These are phyloP conservation scores for Naganishia vaughanmartiniae DNA, from an alignment of 768 basidiomycete species.

Conservation along the genomic window DNA sequence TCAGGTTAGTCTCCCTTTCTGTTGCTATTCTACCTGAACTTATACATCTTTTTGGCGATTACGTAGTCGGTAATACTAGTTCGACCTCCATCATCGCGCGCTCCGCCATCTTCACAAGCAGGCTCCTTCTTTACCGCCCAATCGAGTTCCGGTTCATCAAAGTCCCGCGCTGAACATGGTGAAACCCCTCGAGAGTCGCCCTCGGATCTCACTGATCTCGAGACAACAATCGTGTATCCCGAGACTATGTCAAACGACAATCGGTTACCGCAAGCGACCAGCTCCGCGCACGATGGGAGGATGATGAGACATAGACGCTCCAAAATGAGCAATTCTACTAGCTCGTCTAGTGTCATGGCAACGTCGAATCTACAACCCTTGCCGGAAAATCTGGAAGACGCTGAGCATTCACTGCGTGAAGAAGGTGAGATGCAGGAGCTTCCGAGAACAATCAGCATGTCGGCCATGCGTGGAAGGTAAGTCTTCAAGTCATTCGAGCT, in stretches of 20 bases:
- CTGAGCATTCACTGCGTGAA: neutral
- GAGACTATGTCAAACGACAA: neutral
- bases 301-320: neutral
- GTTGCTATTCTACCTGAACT: neutral
- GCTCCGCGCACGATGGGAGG: neutral
- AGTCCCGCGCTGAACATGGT: neutral
- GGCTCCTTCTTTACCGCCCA: constrained; percentile 7
- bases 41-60: too few species aligned
- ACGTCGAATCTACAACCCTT: neutral
- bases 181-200: constrained; percentile 6
- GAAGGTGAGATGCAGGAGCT: neutral
- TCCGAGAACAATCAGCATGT: neutral
- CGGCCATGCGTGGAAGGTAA: neutral
- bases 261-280: neutral
- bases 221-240: neutral
- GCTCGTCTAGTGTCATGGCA: neutral
- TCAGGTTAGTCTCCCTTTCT: neutral
- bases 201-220: neutral
- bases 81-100: constrained; percentile 9
- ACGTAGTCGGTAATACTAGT: neutral
- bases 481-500: neutral
- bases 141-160: neutral
- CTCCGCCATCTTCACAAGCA: constrained; percentile 9
- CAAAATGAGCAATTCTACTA: constrained; percentile 6
- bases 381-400: neutral